Percentiles rank a stretch among this genome's conserved stretches.
These are phyloP conservation scores for Tilletiopsis washingtonensis DNA, from an alignment of 1,284 basidiomycete species.

Conservation along the genomic window DNA sequence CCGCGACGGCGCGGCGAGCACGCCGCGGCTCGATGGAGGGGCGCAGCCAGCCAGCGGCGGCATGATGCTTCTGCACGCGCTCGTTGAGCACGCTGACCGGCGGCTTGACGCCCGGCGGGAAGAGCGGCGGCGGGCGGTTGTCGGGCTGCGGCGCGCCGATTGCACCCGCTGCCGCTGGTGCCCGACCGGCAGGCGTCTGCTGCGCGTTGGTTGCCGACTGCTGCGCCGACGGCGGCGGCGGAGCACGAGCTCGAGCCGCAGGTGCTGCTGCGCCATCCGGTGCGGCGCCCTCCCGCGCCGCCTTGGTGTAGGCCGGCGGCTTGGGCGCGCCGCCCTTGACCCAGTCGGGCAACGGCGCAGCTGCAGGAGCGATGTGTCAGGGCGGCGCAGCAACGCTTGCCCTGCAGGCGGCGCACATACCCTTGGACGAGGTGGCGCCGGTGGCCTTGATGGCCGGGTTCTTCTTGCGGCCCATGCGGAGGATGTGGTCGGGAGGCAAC, in stretches of 20 bases:
- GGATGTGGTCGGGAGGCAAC: no score
- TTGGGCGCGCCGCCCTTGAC: constrained; percentile 40
- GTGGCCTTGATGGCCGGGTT: constrained; percentile 42
- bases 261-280: constrained; percentile 1
- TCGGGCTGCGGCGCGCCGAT: background rate
- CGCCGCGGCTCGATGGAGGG: background rate
- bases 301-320: constrained; percentile 29
- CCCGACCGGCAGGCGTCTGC: background rate
- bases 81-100: constrained; percentile 47
- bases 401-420: no score
- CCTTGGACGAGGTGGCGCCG: constrained; percentile 43
- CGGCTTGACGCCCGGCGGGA: constrained; percentile 46
- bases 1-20: background rate
- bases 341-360: constrained; percentile 44
- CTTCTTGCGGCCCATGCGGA: no score
- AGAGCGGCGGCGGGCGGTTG: constrained; percentile 21
- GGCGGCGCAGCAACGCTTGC: no score
- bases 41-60: background rate
- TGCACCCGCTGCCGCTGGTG: background rate
- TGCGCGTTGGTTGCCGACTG: background rate
- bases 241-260: no score
- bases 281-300: constrained; percentile 12
- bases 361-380: no score
- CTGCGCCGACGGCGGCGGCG: background rate
- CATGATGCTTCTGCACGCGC: constrained; percentile 31